These are phyloP conservation scores for Aspergillus haitiensis DNA, from an alignment of 495 filamentous ascomycete genomes.

Conservation along the genomic window DNA sequence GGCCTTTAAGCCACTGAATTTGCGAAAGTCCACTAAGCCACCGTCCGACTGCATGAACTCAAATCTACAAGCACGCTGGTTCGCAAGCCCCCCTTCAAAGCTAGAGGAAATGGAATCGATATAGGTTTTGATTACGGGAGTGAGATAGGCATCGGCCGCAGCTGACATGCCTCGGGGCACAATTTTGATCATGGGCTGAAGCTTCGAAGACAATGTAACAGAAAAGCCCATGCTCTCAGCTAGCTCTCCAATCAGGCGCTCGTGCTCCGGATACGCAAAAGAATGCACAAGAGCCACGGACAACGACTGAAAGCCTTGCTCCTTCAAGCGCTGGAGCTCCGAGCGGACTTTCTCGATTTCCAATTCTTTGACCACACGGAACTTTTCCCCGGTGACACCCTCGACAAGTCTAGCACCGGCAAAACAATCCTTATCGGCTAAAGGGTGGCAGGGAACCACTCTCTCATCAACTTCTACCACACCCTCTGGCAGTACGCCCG, in stretches of 20 bases:
- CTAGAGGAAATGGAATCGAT: constrained; percentile 75
- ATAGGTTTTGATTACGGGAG: constrained; percentile 93
- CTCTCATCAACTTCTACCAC: constrained; percentile 82
- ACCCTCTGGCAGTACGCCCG: constrained; percentile 72
- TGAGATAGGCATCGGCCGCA: constrained; percentile 94
- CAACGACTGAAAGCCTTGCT: constrained; percentile 50
- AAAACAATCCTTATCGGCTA: constrained; percentile 65
- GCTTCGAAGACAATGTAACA: constrained; percentile 57
- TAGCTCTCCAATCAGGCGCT: constrained; percentile 48
- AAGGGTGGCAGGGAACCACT: constrained; percentile 50
- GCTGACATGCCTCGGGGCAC: constrained; percentile 84
- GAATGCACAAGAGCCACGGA: constrained; percentile 57
- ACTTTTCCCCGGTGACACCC: constrained; percentile 53
- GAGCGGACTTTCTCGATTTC: constrained; percentile 38
- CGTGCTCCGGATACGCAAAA: constrained; percentile 56
- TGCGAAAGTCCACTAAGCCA: constrained; percentile 55
- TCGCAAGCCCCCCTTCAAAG: constrained; percentile 54
- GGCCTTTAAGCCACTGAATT: constrained; percentile 59
- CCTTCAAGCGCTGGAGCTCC: constrained; percentile 46
- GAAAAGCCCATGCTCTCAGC: constrained; percentile 52
- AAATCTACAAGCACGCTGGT: constrained; percentile 47
- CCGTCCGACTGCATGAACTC: constrained; percentile 61
- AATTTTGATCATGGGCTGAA: constrained; percentile 85
- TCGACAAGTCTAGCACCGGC: constrained; percentile 38
- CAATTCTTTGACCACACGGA: constrained; percentile 48